Evolutionary conservation across 1,284 basidiomycete species (phyloP), one percentile per base, ranked within the genome.

Genomic region (Tilletia horrida): DNA sequence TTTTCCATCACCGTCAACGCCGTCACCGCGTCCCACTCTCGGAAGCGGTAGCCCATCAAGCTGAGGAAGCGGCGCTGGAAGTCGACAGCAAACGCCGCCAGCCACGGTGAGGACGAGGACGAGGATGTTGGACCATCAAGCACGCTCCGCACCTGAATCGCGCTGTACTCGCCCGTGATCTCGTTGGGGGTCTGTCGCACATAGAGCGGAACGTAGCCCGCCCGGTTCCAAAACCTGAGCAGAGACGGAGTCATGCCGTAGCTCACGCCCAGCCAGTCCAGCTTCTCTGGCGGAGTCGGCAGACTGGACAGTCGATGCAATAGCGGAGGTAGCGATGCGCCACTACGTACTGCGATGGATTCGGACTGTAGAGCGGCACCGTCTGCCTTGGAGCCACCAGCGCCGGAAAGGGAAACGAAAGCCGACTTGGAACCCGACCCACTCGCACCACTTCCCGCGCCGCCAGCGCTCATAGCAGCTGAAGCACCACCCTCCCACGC

Each of bases 241-340:
- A 99, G 85, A 74, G 88, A 88, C 2, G 91, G 87, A 0, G 95
- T 97, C 62, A 98, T 85, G 11, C 96, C 96, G 81, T 96, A 98
- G 31, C 92, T 95, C 0, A 97, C 95, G 57, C 96, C 95, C 6
- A 99, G 85, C 82, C 96, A 99, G 83, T 98, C 95, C 42, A 99
- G 85, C 55, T 84, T 85, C 79, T 97, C 94, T 0, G 96, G 95
- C 82, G 90, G 90, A 45, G 90, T 87, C 11, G 55, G 55, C n/a
- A 59, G 6, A 82, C 97, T 94, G 0, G 90, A 89, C 7, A 99
- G 86, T 2, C 93, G 88, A 79, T 95, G 92, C 1, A 99, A 86
- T 4, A 99, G 86, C 0, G 96, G 93, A 1, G 94, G 94, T 91
- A 98, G 95, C 44, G 88, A 86, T 13, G 87, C 84, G 0, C 88